Conservation (phyloP, 2,329 filamentous ascomycete species). For the Alternaria dauci region DNA sequence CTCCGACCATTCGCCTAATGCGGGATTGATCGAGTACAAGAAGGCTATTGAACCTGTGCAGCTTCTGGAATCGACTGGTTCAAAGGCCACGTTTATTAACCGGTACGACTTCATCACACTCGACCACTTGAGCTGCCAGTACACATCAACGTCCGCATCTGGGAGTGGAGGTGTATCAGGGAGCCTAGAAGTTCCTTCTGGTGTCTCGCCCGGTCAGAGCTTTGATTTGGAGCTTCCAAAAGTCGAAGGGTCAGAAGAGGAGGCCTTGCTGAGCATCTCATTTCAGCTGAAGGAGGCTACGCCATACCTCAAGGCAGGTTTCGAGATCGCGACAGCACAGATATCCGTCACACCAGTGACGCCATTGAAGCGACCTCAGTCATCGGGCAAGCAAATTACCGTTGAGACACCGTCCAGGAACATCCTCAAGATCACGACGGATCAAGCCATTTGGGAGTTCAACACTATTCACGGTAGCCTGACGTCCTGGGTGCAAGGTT, state of each 20-base stretch:
- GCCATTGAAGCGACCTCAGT: slow-evolving; percentile 35
- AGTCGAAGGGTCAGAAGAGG: slow-evolving; percentile 17
- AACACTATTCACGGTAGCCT: slow-evolving; percentile 62
- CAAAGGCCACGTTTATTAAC: slow-evolving; percentile 43
- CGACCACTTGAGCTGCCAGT: slow-evolving; percentile 44
- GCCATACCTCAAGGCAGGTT: slow-evolving; percentile 43
- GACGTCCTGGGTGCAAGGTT: slow-evolving; percentile 43
- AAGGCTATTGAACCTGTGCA: slow-evolving; percentile 56
- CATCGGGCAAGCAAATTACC: slow-evolving; percentile 54
- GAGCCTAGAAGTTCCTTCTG: slow-evolving; percentile 35
- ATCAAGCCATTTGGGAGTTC: slow-evolving; percentile 57
- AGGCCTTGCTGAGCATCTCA: slow-evolving; percentile 32
- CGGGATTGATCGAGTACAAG: slow-evolving; percentile 55
- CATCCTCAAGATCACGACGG: slow-evolving; percentile 27
- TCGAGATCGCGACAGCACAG: slow-evolving; percentile 50
- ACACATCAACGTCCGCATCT: slow-evolving; percentile 22
- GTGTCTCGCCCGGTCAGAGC: slow-evolving; percentile 35
- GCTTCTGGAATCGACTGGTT: slow-evolving; percentile 31
- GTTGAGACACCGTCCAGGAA: slow-evolving; percentile 30
- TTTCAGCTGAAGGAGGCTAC: slow-evolving; percentile 48
- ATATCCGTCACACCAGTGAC: slow-evolving; percentile 28
- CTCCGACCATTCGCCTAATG: slow-evolving; percentile 53
- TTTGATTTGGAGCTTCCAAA: slow-evolving; percentile 39
- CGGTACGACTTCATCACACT: slow-evolving; percentile 50
- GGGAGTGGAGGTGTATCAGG: slow-evolving; percentile 16